phyloP scores from a whole-genome alignment of 306 rosid species.

The Casuarina equisetifolia region DNA sequence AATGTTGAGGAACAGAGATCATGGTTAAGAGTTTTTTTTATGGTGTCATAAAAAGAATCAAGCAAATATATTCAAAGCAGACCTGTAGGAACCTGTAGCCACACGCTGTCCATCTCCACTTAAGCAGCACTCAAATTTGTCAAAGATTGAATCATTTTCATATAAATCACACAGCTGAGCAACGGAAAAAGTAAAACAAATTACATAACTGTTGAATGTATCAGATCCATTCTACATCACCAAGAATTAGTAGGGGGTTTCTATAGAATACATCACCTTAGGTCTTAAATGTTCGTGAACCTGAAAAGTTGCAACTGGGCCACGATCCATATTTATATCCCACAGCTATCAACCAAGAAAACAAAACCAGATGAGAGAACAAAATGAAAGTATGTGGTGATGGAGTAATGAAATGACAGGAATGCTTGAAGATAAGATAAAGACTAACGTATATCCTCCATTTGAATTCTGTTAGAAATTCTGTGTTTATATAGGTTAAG shows the following conservation, averaged over 20 bases:
- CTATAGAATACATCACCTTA: conserved; percentile 51
- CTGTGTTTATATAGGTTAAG: neutral
- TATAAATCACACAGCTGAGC: conserved; percentile 87
- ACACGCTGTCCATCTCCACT: conserved; percentile 88
- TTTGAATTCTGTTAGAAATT: neutral
- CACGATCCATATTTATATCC: conserved; percentile 66
- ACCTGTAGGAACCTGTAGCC: conserved; percentile 99
- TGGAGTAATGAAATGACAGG: neutral
- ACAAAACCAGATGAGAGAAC: conserved; percentile 10
- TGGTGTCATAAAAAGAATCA: neutral
- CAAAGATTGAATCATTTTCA: conserved; percentile 94
- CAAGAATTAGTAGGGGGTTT: conserved; percentile 6
- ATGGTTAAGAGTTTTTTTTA: neutral
- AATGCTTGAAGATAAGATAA: conserved; percentile 9
- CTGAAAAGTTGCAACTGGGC: conserved; percentile 55
- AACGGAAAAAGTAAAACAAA: conserved; percentile 25
- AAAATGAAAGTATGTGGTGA: neutral
- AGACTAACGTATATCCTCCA: neutral
- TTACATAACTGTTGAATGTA: neutral
- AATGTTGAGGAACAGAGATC: neutral
- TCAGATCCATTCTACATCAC: neutral
- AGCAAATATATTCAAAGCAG: conserved; percentile 6
- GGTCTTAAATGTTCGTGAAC: conserved; percentile 89
- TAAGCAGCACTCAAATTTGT: conserved; percentile 94
- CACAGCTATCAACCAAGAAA: conserved; percentile 39